Conservation (phyloP, 352 stramenopile genomes). For the Phytophthora hibernalis region DNA sequence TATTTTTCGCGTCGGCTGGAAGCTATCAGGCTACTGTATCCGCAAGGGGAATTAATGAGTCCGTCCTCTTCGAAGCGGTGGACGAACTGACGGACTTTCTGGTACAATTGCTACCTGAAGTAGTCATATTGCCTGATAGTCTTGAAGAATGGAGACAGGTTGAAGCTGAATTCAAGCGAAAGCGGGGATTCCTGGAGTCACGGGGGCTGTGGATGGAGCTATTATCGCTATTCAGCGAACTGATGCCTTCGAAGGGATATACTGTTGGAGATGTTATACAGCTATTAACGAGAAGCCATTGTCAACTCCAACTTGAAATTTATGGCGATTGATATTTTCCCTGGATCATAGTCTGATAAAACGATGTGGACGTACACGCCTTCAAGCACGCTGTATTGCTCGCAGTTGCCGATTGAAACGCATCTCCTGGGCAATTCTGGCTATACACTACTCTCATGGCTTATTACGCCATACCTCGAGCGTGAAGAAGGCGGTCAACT, state of each 20-base stretch:
- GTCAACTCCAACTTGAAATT: neutral
- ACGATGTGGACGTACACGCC: neutral
- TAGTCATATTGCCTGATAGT: too few species aligned
- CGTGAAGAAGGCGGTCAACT: neutral
- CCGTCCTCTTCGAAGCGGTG: too few species aligned
- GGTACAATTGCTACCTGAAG: too few species aligned
- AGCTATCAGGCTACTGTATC: too few species aligned
- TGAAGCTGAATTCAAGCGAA: too few species aligned
- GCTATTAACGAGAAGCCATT: neutral
- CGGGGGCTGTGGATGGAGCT: neutral
- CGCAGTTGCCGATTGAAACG: neutral
- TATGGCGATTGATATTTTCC: neutral
- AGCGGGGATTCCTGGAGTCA: neutral
- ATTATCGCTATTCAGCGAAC: neutral
- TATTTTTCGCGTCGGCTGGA: too few species aligned
- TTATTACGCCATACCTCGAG: neutral
- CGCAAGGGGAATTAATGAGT: too few species aligned
- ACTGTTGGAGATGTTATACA: neutral
- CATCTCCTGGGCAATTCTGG: neutral
- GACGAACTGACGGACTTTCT: too few species aligned
- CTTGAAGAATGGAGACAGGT: too few species aligned
- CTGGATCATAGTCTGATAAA: neutral
- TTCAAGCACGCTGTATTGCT: neutral
- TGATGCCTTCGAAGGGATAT: neutral
- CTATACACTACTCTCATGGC: neutral